Conservation (phyloP, 768 basidiomycete genomes). For the Rhodotorula paludigena region DNA sequence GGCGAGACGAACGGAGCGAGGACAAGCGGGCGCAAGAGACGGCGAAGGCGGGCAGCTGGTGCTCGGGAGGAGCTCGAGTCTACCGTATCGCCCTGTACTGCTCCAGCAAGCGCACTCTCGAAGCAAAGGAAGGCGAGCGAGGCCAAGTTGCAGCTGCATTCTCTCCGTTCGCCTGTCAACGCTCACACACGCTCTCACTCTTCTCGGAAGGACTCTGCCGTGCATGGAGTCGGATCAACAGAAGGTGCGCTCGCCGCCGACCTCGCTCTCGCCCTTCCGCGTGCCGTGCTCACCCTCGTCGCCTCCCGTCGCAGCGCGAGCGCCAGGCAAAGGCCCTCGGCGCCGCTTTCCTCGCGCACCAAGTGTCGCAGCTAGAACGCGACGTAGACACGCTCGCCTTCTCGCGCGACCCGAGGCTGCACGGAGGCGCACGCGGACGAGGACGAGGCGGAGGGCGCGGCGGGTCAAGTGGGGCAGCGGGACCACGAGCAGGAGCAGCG, state of each 20-base stretch:
- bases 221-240: neutral
- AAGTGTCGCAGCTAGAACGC: slow-evolving; percentile 27
- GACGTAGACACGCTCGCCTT: slow-evolving; percentile 25
- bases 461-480: neutral
- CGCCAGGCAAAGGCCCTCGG: slow-evolving; percentile 26
- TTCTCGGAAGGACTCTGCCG: neutral
- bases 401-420: slow-evolving; percentile 8
- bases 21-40: no score
- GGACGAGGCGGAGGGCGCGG: neutral
- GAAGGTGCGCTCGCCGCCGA: neutral
- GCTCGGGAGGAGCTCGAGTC: no score
- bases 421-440: neutral
- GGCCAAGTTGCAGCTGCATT: no score
- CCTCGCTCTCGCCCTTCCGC: neutral
- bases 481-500: no score
- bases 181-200: no score
- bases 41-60: no score
- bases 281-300: neutral
- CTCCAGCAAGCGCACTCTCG: no score
- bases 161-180: no score
- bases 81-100: no score
- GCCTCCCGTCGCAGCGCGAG: slow-evolving; percentile 10
- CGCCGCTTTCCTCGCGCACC: slow-evolving; percentile 39
- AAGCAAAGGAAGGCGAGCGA: no score
- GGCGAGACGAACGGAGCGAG: no score